Conservation (phyloP, 2,329 filamentous ascomycete species). For the Seiridium unicorne region DNA sequence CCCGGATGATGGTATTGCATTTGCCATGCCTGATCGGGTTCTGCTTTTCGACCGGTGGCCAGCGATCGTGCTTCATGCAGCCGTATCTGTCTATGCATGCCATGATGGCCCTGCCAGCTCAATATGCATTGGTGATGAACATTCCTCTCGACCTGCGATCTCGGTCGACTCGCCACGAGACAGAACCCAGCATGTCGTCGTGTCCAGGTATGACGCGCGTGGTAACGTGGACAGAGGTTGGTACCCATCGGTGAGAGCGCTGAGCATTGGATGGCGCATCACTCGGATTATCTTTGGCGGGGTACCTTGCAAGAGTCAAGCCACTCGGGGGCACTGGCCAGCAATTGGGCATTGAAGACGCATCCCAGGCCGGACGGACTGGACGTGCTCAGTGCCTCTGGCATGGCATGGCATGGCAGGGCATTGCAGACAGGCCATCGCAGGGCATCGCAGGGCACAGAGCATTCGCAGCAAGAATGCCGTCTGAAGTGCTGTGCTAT, state of each 20-base stretch:
- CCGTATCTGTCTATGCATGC: neutral
- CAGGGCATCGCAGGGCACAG: too few relatives aligned
- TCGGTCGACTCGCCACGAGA: neutral
- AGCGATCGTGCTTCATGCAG: neutral
- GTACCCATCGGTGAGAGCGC: conserved; percentile 23
- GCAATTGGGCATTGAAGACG: neutral
- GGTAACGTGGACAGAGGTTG: conserved; percentile 21
- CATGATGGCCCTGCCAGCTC: neutral
- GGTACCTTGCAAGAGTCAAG: conserved; percentile 4
- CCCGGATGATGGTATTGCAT: neutral
- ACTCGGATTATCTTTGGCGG: neutral
- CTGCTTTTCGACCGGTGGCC: neutral
- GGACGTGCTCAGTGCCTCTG: neutral
- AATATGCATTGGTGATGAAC: neutral
- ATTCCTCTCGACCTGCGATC: neutral
- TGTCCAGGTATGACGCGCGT: conserved; percentile 13
- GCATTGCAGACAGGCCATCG: too few relatives aligned
- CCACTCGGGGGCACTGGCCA: neutral
- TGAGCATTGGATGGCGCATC: neutral
- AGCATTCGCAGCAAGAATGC: neutral
- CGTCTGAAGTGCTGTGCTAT: neutral
- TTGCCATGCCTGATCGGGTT: neutral
- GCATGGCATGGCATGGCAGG: neutral
- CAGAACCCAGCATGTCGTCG: conserved; percentile 1
- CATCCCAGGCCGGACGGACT: neutral